These are phyloP conservation scores for Kwoniella dendrophila DNA, from an alignment of 768 basidiomycete genomes.

Conservation along the genomic window DNA sequence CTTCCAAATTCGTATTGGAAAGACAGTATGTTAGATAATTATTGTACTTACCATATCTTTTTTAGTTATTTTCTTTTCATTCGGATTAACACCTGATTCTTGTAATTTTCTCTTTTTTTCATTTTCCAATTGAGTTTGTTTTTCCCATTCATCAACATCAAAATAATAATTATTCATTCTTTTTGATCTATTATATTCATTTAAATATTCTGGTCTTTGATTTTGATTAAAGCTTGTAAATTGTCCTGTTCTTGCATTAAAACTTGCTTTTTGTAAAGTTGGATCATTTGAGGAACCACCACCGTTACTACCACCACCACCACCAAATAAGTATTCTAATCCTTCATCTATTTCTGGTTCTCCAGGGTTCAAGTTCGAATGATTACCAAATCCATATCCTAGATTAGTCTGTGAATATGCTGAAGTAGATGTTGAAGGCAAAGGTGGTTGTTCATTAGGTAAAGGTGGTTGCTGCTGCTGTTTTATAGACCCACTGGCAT, in stretches of 20 bases:
- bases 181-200: conserved; percentile 50
- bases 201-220: conserved; percentile 49
- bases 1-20: background rate
- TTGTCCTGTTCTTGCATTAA: conserved; percentile 53
- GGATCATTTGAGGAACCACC: conserved; percentile 15
- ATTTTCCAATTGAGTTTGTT: conserved; percentile 39
- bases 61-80: conserved; percentile 47
- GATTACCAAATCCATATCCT: conserved; percentile 40
- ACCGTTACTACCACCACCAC: conserved; percentile 15
- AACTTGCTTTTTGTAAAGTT: conserved; percentile 39
- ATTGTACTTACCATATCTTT: conserved; percentile 53
- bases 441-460: background rate
- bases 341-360: conserved; percentile 19
- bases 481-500: background rate
- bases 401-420: conserved; percentile 14
- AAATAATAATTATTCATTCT: conserved; percentile 53
- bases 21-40: background rate
- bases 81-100: conserved; percentile 29
- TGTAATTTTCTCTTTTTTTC: conserved; percentile 43
- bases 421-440: background rate
- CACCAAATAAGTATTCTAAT: conserved; percentile 8
- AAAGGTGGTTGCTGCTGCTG: conserved; percentile 8
- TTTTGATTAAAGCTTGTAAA: conserved; percentile 48
- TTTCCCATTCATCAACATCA: conserved; percentile 54
- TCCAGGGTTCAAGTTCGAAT: background rate